Evolutionary conservation across 805 yeast species (phyloP), one percentile per base, ranked within the genome.

Genomic region (Brettanomyces bruxellensis): DNA sequence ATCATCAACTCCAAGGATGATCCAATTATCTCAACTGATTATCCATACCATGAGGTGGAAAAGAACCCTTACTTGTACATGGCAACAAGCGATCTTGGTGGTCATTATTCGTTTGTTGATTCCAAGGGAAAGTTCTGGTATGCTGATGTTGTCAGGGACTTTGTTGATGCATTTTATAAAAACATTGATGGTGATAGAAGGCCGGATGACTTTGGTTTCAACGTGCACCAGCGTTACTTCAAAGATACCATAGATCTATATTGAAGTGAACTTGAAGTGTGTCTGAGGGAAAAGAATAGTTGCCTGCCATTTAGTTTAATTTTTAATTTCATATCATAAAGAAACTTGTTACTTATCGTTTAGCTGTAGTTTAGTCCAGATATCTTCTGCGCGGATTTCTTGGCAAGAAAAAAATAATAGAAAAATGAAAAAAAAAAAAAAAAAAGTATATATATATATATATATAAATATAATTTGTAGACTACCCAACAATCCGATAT

Each of bases 1-100:
- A 71, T 78, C n/a, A 61, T 84, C 23, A 78, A 75, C 55, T 70
- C 89, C 0, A 55, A 60, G 18, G 91, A 84, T 58, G 93, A 84
- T 58, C 88, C 91, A 5, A 73, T 83, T 39, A 72, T 79, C 38
- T 73, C 75, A 11, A 67, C 73, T 14, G 66, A 72, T 35, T 70
- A 79, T 38, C 88, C 90, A 8, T 48, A 49, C 23, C 45, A 58
- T 4, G 85, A 79, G 46, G 71, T 75, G 18, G 50, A 58, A 36
- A 61, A 68, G 30, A 82, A 83, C 50, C 88, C 89, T 13, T 79
- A 74, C 56, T 63, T 80, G 25, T 66, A 75, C 32, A 63, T 81
- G 62, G 67, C 78, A 4, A 73, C 76, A 41, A 75, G 87, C 1
- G 76, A 80, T 45, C 57, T 79, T 12, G 93, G 93, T 51, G 91